phyloP scores from a whole-genome alignment of 139 green algal genomes.

The Ulvella scutata region DNA sequence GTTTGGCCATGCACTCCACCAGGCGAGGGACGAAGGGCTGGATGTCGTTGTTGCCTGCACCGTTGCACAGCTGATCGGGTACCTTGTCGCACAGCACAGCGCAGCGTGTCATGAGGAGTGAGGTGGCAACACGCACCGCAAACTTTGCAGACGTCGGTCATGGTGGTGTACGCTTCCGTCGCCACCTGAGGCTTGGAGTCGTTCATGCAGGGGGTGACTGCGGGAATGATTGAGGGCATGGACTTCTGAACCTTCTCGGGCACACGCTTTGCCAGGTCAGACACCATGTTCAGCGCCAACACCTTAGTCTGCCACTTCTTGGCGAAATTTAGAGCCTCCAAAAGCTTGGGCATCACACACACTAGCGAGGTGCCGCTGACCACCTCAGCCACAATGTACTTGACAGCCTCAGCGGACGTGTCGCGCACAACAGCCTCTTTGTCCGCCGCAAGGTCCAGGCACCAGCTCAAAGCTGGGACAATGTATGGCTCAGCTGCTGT shows the following conservation, averaged over 20 bases:
- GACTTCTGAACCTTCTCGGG: constrained; percentile 35
- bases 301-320: constrained; percentile 65
- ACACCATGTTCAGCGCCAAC: constrained; percentile 39
- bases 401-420: constrained; percentile 26
- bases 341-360: constrained; percentile 36
- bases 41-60: constrained; percentile 77
- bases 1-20: constrained; percentile 58
- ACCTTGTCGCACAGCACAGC: not conserved
- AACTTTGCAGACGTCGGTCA: constrained; percentile 23
- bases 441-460: constrained; percentile 47
- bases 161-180: constrained; percentile 27
- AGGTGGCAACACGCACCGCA: not conserved
- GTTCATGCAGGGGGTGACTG: constrained; percentile 39
- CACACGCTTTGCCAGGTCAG: constrained; percentile 25
- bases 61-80: not conserved
- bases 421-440: constrained; percentile 42
- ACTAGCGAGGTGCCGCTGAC: constrained; percentile 5
- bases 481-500: constrained; percentile 44
- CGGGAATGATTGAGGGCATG: constrained; percentile 61
- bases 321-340: constrained; percentile 42
- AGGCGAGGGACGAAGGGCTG: constrained; percentile 70
- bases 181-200: constrained; percentile 54
- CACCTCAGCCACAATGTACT: not conserved
- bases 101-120: not conserved
- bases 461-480: constrained; percentile 30